Evolutionary conservation across 202 grass and related monocot species (phyloP), one percentile per base, ranked within the genome.

Genomic region (Thinopyrum obtusiflorum): DNA sequence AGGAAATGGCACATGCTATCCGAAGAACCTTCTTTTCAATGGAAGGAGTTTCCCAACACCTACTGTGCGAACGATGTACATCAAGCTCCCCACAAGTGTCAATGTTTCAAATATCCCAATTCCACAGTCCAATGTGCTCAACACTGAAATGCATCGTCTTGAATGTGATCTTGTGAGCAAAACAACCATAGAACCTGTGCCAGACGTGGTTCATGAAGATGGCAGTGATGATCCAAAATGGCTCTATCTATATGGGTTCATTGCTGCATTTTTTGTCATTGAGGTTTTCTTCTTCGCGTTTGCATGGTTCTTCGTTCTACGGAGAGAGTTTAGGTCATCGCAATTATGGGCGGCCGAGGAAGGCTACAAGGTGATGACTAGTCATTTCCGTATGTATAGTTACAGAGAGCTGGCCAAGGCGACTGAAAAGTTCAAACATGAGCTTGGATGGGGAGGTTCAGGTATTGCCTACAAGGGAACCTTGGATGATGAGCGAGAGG

Each of bases 271-370:
- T 77, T 90, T 94, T 14, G 5, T 92, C 53, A 79, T 92, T 0
- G 93, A 94, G 74, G 80, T 69, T 31, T 63, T 82, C 53, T 68
- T 94, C 82, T 86, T 94, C 25, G 11, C 53, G 29, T 81, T 88
- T 26, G 90, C 87, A 11, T 94, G 93, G 88, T 92, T 79, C 73
- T 92, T 88, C 32, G 84, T 92, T 46, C 86, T 88, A 62, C 84
- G 80, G 86, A 84, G 61, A 61, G 88, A 85, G 82, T 5, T 55
- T 4, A 89, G 73, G 28, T 89, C 90, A 47, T 86, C 79, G 26
- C 80, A 82, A 68, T 26, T 71, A 33, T 85, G 72, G 76, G 69
- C 39, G 12, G 53, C 67, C 5, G 82, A 91, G 75, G 79, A 90
- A 88, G 88, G 85, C 23, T 94, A 94, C 59, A 86, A 61, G 80